A percentile compares a stretch with the other conserved stretches of the same genome.
phyloP scores from a whole-genome alignment of 345 rosid species.

The Cardamine resedifolia region DNA sequence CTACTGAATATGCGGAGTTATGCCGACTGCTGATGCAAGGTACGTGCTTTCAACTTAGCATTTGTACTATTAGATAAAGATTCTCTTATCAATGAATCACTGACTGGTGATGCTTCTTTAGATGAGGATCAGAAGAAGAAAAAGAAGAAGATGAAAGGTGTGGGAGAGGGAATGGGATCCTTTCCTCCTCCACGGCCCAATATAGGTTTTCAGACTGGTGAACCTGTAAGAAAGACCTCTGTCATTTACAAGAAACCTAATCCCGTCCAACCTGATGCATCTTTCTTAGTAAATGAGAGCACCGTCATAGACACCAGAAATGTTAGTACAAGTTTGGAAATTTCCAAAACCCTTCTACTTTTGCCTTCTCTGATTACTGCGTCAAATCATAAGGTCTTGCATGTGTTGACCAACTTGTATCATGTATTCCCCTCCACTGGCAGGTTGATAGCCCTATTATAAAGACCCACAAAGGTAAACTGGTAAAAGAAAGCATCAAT shows the following conservation, averaged over 20 bases:
- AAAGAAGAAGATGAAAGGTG: constrained; percentile 66
- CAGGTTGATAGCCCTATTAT: constrained; percentile 60
- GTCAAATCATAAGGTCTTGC: constrained; percentile 15
- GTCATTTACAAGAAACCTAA: constrained; percentile 42
- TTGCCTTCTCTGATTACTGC: background rate
- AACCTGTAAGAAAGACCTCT: constrained; percentile 56
- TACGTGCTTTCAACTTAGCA: constrained; percentile 39
- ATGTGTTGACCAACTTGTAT: constrained; percentile 19
- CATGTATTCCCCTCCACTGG: constrained; percentile 31
- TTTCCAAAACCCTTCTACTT: background rate
- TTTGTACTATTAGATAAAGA: constrained; percentile 11
- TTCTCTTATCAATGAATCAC: constrained; percentile 1
- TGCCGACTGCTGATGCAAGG: constrained; percentile 96
- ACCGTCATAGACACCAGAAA: constrained; percentile 51
- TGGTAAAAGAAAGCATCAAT: constrained; percentile 46
- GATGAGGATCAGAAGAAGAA: constrained; percentile 81
- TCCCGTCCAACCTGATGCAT: constrained; percentile 45
- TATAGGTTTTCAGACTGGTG: constrained; percentile 46
- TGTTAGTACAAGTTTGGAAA: constrained; percentile 45
- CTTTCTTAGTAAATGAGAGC: constrained; percentile 46
- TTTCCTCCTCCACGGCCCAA: constrained; percentile 45
- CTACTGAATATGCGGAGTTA: constrained; percentile 87
- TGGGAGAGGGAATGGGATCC: constrained; percentile 43
- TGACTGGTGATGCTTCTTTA: constrained; percentile 37
- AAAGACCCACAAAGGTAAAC: constrained; percentile 62